Conservation (phyloP, 2,329 filamentous ascomycete species). For the Pestalotiopsis sp. region DNA sequence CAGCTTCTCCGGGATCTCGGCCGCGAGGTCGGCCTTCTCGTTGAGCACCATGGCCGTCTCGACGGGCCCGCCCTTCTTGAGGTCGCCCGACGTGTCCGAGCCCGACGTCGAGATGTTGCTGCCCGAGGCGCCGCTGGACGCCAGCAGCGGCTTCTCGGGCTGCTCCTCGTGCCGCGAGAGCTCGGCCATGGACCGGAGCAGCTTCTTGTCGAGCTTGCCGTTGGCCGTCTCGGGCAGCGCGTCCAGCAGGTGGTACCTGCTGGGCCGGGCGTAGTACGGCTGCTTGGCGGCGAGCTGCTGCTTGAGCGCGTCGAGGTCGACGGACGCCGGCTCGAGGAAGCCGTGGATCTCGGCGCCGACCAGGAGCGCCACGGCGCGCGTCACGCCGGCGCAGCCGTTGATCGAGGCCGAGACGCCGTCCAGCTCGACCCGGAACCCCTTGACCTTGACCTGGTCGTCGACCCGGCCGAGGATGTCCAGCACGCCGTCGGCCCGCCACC, state of each 20-base stretch:
- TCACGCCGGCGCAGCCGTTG: conserved; percentile 38
- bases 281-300: conserved; percentile 43
- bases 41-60: conserved; percentile 7
- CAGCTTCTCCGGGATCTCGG: conserved; percentile 16
- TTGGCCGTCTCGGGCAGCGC: conserved; percentile 54
- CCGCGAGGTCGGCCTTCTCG: conserved; percentile 16
- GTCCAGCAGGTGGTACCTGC: conserved; percentile 43
- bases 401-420: conserved; percentile 58
- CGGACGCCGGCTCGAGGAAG: conserved; percentile 12
- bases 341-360: conserved; percentile 15
- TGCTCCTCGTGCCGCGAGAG: neutral
- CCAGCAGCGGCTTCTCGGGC: conserved; percentile 15
- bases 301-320: conserved; percentile 32
- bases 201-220: conserved; percentile 58
- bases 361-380: conserved; percentile 10
- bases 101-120: conserved; percentile 11
- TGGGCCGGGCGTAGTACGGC: conserved; percentile 59
- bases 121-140: neutral
- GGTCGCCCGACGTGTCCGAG: neutral
- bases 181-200: conserved; percentile 40
- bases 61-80: neutral
- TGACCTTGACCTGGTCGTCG: conserved; percentile 67
- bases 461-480: conserved; percentile 57
- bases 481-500: conserved; percentile 55
- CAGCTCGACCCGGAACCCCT: conserved; percentile 64